Conservation (phyloP, 768 basidiomycete species). For the Auriscalpium microsporum region DNA sequence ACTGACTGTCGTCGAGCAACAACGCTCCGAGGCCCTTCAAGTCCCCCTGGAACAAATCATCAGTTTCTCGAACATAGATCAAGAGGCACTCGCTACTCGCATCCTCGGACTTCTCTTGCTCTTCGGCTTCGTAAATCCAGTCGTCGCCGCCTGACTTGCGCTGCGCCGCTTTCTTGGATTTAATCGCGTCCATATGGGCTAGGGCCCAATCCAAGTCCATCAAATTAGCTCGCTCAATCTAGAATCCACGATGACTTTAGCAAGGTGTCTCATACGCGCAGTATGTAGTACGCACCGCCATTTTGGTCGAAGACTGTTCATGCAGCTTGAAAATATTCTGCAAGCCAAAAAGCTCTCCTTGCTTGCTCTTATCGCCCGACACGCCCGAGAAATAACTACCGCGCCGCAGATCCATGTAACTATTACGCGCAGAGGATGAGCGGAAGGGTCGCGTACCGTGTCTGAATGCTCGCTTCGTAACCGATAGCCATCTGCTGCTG, state of each 20-base stretch:
- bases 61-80: background rate
- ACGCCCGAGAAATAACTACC: conserved; percentile 73
- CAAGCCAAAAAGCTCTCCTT: conserved; percentile 80
- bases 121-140: conserved; percentile 37
- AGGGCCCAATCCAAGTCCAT: conserved; percentile 77
- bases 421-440: background rate
- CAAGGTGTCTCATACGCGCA: background rate
- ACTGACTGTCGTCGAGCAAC: conserved; percentile 25
- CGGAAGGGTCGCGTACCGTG: conserved; percentile 41
- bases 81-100: background rate
- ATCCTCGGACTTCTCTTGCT: conserved; percentile 33
- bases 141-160: conserved; percentile 21
- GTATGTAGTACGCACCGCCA: conserved; percentile 41
- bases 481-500: conserved; percentile 92
- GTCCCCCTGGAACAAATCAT: conserved; percentile 24
- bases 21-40: conserved; percentile 52
- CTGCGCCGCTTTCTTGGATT: conserved; percentile 21
- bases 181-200: conserved; percentile 46
- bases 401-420: background rate
- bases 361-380: conserved; percentile 63
- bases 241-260: background rate
- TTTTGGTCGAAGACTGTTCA: conserved; percentile 66
- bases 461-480: conserved; percentile 77
- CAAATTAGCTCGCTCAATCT: conserved; percentile 76
- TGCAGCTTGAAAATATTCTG: conserved; percentile 80